A percentile compares a stretch with the other conserved stretches of the same genome.
Conservation (phyloP, 2,329 filamentous ascomycete genomes). For the Sphaerulina musiva region DNA sequence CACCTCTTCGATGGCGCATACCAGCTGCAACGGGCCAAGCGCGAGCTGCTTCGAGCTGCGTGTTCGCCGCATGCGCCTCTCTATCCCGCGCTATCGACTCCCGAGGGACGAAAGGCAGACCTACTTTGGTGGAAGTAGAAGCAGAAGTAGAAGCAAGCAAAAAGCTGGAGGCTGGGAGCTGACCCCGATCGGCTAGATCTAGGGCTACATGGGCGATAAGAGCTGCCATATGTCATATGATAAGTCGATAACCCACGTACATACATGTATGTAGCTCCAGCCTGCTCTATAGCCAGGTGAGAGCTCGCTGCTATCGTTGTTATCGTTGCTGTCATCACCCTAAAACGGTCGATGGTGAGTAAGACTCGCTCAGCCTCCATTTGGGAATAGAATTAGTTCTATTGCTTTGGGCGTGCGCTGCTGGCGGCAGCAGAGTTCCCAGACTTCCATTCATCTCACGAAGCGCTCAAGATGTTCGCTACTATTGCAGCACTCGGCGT, state of each 20-base stretch:
- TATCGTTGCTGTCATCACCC: constrained; percentile 3
- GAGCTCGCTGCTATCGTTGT: background rate
- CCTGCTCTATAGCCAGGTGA: constrained; percentile 10
- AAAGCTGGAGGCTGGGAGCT: background rate
- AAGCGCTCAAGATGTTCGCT: constrained; percentile 19
- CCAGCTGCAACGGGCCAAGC: constrained; percentile 8
- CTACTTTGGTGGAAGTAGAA: no score
- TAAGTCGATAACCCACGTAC: background rate
- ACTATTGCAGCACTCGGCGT: constrained; percentile 17
- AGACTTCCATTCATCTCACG: background rate
- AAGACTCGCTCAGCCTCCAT: background rate
- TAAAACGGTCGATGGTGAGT: background rate
- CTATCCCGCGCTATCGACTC: background rate
- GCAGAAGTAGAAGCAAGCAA: no score
- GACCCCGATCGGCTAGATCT: constrained; percentile 1
- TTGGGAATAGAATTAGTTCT: background rate
- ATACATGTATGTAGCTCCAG: background rate
- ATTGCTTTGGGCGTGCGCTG: background rate
- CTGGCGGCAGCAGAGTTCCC: constrained; percentile 2
- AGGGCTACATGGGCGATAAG: constrained; percentile 14
- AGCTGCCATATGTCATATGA: constrained; percentile 10
- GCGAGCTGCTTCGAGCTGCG: constrained; percentile 1
- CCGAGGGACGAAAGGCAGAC: background rate
- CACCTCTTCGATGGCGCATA: constrained; percentile 4
- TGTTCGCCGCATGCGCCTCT: background rate